Evolutionary conservation across 2,329 filamentous ascomycete species (phyloP), one percentile per base, ranked within the genome.

Genomic region (Parasarocladium wereldwijsianum): DNA sequence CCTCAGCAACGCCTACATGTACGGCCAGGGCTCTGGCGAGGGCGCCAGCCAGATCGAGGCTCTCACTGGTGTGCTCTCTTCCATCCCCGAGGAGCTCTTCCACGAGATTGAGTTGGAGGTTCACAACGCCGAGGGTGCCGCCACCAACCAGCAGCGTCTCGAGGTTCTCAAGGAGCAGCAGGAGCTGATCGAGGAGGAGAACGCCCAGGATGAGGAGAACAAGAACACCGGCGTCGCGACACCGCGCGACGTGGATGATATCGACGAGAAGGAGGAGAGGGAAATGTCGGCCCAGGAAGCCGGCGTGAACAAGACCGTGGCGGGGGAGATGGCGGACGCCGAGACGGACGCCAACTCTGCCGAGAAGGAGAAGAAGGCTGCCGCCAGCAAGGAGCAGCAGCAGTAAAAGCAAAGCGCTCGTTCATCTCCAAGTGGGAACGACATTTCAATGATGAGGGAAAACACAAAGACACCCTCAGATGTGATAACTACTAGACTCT

Each of bases 21-120:
- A 98, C 57, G 76, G 80, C 21, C 82, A 92, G 45, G 76, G 80
- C 36, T 85, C 86, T 12, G 82, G 87, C 28, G 84, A 93, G 46
- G 82, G 90, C 45, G 75, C 80, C 18, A 82, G 73, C 37, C 87
- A 96, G 59, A 85, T 98, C 35, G 86, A 94, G 41, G 85, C 90
- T 1, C 70, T 98, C 28, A 83, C 86, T 36, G 82, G 85, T 32
- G 90, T 98, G 5, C 64, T 98, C 23, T 92, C 83, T 23, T 86
- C 81, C 36, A 96, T 98, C 38, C 90, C 90, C 3, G 90, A 98
- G 56, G 90, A 98, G 55, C 68, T 98, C 23, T 98, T 92, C 81
- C 90, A 98, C 65, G 90, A 98, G 63, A 94, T 98, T 39, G 90
- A 96, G 58, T 78, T 98, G 18, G 90, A 98, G 60, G 85, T 98